Percentiles rank a stretch among this genome's conserved stretches.
These are phyloP conservation scores for Podila verticillata DNA, from an alignment of 192 early-diverging fungal genomes.

Conservation along the genomic window DNA sequence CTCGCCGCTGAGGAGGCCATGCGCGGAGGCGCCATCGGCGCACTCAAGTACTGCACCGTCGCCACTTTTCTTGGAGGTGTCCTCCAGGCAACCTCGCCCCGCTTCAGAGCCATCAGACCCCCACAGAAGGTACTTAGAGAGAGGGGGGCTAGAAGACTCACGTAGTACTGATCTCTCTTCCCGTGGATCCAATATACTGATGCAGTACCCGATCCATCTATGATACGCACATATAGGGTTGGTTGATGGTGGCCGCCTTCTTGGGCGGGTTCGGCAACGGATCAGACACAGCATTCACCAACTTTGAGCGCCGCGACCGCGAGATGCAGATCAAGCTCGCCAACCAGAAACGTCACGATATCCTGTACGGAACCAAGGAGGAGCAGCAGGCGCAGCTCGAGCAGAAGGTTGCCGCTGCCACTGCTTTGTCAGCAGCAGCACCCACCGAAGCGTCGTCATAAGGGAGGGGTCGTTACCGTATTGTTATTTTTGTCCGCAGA, in stretches of 20 bases:
- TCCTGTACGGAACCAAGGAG: conserved; percentile 25
- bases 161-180: neutral
- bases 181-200: neutral
- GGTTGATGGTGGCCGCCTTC: conserved; percentile 40
- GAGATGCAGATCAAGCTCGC: conserved; percentile 39
- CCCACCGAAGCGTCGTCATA: neutral
- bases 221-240: conserved; percentile 12
- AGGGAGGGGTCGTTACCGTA: neutral
- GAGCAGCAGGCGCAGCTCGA: conserved; percentile 13
- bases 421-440: neutral
- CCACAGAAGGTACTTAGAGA: conserved; percentile 33
- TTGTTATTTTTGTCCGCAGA: too few species aligned
- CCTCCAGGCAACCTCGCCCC: conserved; percentile 30
- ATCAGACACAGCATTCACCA: conserved; percentile 43
- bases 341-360: conserved; percentile 27
- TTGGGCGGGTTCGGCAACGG: conserved; percentile 50
- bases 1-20: conserved; percentile 33
- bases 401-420: neutral
- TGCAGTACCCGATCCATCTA: neutral
- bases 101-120: conserved; percentile 25
- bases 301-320: conserved; percentile 41
- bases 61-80: conserved; percentile 28
- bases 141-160: neutral
- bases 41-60: conserved; percentile 38
- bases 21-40: conserved; percentile 38